These are phyloP conservation scores for Oryza brachyantha DNA, from an alignment of 176 grass and related monocot species.

Conservation along the genomic window DNA sequence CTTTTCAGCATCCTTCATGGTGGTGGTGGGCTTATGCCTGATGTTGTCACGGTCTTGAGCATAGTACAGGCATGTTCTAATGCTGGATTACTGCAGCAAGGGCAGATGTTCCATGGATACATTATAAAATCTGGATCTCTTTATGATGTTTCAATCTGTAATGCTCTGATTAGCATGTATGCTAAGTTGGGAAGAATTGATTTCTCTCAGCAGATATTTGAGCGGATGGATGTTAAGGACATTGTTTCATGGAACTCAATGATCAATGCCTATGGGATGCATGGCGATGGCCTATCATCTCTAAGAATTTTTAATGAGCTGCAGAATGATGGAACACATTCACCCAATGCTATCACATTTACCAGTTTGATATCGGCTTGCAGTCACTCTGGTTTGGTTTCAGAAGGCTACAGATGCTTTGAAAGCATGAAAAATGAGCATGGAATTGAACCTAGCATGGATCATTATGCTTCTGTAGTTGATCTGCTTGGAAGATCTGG, in stretches of 20 bases:
- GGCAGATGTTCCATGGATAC: constrained; percentile 54
- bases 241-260: constrained; percentile 74
- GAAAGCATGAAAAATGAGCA: constrained; percentile 56
- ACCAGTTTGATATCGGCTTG: constrained; percentile 62
- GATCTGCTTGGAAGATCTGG: constrained; percentile 70
- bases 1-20: constrained; percentile 44
- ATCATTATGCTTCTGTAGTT: constrained; percentile 68
- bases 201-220: constrained; percentile 52
- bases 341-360: constrained; percentile 64
- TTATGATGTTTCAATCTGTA: constrained; percentile 46
- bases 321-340: constrained; percentile 22
- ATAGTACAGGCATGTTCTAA: constrained; percentile 53
- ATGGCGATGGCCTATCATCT: constrained; percentile 56
- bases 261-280: constrained; percentile 59
- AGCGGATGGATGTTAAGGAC: constrained; percentile 51
- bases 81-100: constrained; percentile 39
- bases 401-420: constrained; percentile 66
- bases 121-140: constrained; percentile 44
- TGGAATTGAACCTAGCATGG: constrained; percentile 51
- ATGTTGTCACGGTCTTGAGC: constrained; percentile 51
- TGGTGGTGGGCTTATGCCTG: constrained; percentile 20
- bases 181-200: constrained; percentile 53
- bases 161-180: constrained; percentile 68
- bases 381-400: constrained; percentile 55
- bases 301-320: constrained; percentile 47